Conservation (phyloP, 192 early-diverging fungal species). For the Geosiphon pyriformis region DNA sequence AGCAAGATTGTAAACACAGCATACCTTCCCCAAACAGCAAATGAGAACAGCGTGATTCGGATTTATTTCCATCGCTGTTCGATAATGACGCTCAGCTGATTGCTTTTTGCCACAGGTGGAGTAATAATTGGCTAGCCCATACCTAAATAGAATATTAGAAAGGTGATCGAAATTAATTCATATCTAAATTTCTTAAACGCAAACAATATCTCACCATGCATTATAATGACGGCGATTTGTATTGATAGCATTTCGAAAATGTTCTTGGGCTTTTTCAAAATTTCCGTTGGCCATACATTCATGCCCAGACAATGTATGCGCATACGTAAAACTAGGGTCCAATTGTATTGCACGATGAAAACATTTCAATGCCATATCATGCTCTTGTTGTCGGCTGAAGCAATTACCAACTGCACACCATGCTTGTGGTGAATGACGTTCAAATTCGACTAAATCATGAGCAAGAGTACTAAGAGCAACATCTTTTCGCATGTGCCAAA, state of each 20-base stretch:
- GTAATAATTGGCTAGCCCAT: slow-evolving; percentile 71
- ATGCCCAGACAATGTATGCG: slow-evolving; percentile 79
- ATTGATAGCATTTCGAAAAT: slow-evolving; percentile 65
- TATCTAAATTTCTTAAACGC: not conserved
- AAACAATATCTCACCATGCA: slow-evolving; percentile 62
- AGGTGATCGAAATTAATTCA: not conserved
- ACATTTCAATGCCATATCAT: slow-evolving; percentile 67
- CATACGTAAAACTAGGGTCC: slow-evolving; percentile 63
- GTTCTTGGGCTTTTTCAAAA: slow-evolving; percentile 65
- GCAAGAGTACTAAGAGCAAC: slow-evolving; percentile 68
- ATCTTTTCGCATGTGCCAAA: slow-evolving; percentile 82
- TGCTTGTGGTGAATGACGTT: slow-evolving; percentile 68
- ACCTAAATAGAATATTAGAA: slow-evolving; percentile 40
- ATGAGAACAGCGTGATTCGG: slow-evolving; percentile 65
- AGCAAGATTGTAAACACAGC: not conserved
- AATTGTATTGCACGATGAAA: slow-evolving; percentile 72
- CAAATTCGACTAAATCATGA: slow-evolving; percentile 61
- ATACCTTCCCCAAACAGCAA: slow-evolving; percentile 66
- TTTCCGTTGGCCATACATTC: slow-evolving; percentile 74
- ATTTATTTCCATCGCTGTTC: slow-evolving; percentile 68
- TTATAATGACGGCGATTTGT: slow-evolving; percentile 75
- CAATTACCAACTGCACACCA: slow-evolving; percentile 75
- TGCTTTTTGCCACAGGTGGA: slow-evolving; percentile 66
- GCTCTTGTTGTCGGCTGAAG: slow-evolving; percentile 72
- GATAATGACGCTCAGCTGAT: slow-evolving; percentile 68